These are phyloP conservation scores for Circinella umbellata DNA, from an alignment of 371 early-diverging fungal species.

Conservation along the genomic window DNA sequence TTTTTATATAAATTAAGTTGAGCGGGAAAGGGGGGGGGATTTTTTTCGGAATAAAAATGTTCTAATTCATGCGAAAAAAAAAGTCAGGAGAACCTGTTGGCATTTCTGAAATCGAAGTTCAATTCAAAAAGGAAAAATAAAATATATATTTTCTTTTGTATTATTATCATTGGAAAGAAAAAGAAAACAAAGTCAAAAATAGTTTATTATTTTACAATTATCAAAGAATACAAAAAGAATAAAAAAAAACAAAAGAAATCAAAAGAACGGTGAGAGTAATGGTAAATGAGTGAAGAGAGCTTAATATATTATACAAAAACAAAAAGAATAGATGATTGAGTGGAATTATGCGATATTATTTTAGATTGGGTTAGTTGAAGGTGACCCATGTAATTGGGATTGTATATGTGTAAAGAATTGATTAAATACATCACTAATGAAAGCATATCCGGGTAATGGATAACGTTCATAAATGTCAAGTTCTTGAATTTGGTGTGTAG, in stretches of 20 bases:
- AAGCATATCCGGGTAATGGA: conserved; percentile 14
- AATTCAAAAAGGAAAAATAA: conserved; percentile 30
- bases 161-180: no score
- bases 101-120: conserved; percentile 26
- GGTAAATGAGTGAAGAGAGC: neutral
- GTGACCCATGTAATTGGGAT: conserved; percentile 1
- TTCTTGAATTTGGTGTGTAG: neutral
- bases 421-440: conserved; percentile 7
- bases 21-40: no score
- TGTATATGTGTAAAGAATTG: conserved; percentile 5
- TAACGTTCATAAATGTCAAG: conserved; percentile 7
- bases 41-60: no score
- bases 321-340: no score
- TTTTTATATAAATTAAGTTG: neutral
- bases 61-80: neutral
- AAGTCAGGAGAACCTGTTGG: conserved; percentile 32
- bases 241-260: neutral
- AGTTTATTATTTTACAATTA: no score
- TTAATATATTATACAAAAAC: no score
- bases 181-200: no score
- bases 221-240: neutral
- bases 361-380: neutral
- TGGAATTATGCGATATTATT: no score
- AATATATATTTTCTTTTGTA: neutral
- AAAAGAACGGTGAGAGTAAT: no score